Evolutionary conservation across 768 basidiomycete genomes (phyloP), one percentile per base, ranked within the genome.

Genomic region (Lyophyllum atratum): DNA sequence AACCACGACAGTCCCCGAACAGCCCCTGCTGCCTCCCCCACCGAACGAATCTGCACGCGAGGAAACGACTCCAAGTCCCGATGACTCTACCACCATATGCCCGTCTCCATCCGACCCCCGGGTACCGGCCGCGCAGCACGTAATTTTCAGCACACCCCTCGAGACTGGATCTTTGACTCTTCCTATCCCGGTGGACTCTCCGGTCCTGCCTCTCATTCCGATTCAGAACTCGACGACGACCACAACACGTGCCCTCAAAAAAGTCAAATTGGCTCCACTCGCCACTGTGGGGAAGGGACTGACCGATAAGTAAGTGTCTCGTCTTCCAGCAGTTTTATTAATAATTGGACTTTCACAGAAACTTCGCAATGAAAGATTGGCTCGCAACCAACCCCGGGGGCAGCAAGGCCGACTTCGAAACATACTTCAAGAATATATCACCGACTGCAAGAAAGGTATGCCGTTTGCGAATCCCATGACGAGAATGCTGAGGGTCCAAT

Each of bases 351-450:
- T 43, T 42, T 39, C 24, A 17, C 40, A 59, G 57, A 31, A 59
- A 59, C 26, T 54, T 53, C n/a, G 57, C 57, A 8, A 59, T 59
- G 57, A 37, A 31, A 19, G 37, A 47, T 21, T 59, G 57, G 57
- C 45, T 59, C 15, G 34, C 33, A 42, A 54, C 22, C 11, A 46
- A 59, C 21, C 52, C 57, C 11, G 46, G 46, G 9, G 51, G 57
- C 31, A 17, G 17, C 17, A 53, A 54, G 34, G 22, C 34, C 15
- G 25, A 59, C 25, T 59, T 59, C 34, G 33, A 59, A 39, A 24
- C 17, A 6, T 43, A 53, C 42, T 59, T 37, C 47, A 59, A 54
- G 39, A 31, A 2, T 7, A 11, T 59, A 3, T 25, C 51, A 11
- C 33, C 46, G 2, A 26, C 12, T 2, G 9, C 3, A 49, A 47